These are phyloP conservation scores for Fraxinus latifolia DNA, from an alignment of 305 asterid species.

Conservation along the genomic window DNA sequence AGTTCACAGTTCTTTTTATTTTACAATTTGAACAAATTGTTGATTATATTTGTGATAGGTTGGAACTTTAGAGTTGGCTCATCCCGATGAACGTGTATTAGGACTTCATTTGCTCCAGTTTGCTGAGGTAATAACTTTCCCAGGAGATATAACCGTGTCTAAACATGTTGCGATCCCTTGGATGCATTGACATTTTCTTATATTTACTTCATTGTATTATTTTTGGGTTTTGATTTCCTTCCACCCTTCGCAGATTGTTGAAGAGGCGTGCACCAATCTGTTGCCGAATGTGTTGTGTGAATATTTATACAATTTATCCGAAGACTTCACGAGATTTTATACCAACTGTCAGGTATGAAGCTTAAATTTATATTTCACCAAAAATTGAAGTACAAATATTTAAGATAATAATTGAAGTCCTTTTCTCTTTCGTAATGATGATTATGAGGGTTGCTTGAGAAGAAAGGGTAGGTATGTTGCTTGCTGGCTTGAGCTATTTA, in stretches of 20 bases:
- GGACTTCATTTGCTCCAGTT: slow-evolving; percentile 86
- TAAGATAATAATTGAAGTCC: background rate
- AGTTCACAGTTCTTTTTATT: background rate
- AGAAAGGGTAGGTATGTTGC: background rate
- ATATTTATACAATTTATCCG: slow-evolving; percentile 77
- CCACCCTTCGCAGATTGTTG: slow-evolving; percentile 53
- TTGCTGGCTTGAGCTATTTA: background rate
- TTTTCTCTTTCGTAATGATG: background rate
- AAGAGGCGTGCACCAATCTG: slow-evolving; percentile 70
- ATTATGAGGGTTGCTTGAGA: background rate
- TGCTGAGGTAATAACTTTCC: background rate
- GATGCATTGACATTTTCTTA: background rate
- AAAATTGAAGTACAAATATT: background rate
- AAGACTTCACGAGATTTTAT: slow-evolving; percentile 77
- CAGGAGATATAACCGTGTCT: background rate
- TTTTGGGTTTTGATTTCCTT: slow-evolving; percentile 19
- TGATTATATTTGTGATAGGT: slow-evolving; percentile 39
- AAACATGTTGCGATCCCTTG: background rate
- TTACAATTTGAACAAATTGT: background rate
- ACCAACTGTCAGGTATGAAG: slow-evolving; percentile 78
- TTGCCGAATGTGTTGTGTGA: slow-evolving; percentile 74
- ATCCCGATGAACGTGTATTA: slow-evolving; percentile 65
- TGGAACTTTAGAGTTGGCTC: slow-evolving; percentile 61
- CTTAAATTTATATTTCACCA: background rate
- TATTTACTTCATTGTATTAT: background rate